Conservation (phyloP, 768 basidiomycete genomes). For the Botryobasidium botryosum region DNA sequence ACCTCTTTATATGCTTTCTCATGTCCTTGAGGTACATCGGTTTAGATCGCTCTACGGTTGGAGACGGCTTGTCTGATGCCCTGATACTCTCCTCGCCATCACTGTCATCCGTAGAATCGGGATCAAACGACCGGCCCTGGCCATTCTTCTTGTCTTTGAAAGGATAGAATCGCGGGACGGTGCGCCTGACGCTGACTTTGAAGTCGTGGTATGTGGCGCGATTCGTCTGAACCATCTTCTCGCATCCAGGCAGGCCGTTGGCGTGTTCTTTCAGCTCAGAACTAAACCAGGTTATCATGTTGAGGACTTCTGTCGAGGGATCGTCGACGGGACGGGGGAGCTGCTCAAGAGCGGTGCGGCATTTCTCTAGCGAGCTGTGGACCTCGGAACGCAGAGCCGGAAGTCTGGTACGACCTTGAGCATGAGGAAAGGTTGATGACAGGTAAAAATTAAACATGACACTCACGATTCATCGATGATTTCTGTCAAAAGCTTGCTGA, state of each 20-base stretch:
- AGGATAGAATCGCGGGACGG: slow-evolving; percentile 6
- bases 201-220: slow-evolving; percentile 6
- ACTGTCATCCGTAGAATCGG: no score
- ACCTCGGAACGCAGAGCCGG: slow-evolving; percentile 10
- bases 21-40: slow-evolving; percentile 21
- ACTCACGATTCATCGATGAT: slow-evolving; percentile 37
- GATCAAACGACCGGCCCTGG: no score
- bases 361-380: slow-evolving; percentile 1
- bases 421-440: neutral
- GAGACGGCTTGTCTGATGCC: no score
- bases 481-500: slow-evolving; percentile 34
- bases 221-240: slow-evolving; percentile 5
- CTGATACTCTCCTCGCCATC: slow-evolving; percentile 2
- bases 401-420: neutral
- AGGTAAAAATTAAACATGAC: neutral
- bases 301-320: slow-evolving; percentile 7
- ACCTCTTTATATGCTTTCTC: slow-evolving; percentile 21
- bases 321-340: slow-evolving; percentile 5
- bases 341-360: neutral
- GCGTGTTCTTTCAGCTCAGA: slow-evolving; percentile 1
- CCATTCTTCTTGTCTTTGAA: slow-evolving; percentile 7
- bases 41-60: no score
- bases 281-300: slow-evolving; percentile 5
- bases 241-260: slow-evolving; percentile 6
- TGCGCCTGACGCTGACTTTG: neutral